Percentiles rank a stretch among this genome's conserved stretches.
Evolutionary conservation across 106 monocot genomes (phyloP).

Genomic region (Apostasia ramifera): DNA sequence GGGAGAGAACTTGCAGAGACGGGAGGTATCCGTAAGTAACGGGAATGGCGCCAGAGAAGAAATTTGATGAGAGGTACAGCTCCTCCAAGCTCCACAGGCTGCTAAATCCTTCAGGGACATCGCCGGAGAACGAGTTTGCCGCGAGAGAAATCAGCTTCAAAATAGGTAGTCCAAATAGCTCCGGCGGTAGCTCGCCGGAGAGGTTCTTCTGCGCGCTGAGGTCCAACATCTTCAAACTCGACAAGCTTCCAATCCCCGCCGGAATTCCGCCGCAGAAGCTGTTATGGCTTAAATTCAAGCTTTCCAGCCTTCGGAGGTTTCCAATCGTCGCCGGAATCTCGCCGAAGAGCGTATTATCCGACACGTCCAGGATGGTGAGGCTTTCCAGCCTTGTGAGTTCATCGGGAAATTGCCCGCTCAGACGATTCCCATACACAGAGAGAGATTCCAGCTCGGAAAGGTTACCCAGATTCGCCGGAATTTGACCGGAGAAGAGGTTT

Average conservation of each 20-base stretch:
- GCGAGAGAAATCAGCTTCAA: neutral
- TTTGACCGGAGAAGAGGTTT: constrained; percentile 54
- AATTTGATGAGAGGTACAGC: constrained; percentile 9
- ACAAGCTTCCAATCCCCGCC: neutral
- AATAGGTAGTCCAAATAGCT: constrained; percentile 2
- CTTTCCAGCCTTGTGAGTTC: constrained; percentile 41
- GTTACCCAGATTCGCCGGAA: constrained; percentile 43
- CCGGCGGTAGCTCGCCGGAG: neutral
- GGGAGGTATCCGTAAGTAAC: constrained; percentile 3
- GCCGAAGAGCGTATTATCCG: constrained; percentile 66
- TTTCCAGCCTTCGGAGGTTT: neutral
- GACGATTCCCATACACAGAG: constrained; percentile 63
- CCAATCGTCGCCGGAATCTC: constrained; percentile 34
- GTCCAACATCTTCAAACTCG: neutral
- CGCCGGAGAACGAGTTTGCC: neutral
- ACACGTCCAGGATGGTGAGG: constrained; percentile 70
- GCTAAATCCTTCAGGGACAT: constrained; percentile 7
- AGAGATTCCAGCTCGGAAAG: constrained; percentile 52
- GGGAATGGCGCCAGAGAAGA: neutral
- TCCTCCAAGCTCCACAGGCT: constrained; percentile 6
- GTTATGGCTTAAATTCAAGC: constrained; percentile 6
- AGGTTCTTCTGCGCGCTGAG: constrained; percentile 18
- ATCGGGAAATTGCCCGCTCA: constrained; percentile 36
- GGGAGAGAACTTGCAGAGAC: constrained; percentile 1
- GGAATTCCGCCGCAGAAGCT: neutral